Base-by-base conservation (phyloP, 805 yeast species). In the Metschnikowia kofuensis region DNA sequence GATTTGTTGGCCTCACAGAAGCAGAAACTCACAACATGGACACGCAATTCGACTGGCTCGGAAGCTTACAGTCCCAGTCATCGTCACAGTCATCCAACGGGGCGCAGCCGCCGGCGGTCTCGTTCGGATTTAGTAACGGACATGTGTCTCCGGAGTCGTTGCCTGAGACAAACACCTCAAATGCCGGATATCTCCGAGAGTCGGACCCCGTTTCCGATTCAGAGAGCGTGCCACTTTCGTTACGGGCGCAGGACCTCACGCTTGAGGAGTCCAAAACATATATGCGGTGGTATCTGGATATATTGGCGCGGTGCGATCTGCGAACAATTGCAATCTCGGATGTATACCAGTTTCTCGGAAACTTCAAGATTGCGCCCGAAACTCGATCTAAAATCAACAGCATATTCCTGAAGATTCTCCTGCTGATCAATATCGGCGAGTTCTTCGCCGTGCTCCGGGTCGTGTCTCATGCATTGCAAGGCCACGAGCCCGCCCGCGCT, bases 201-300 rank as follows among this genome's bases (percentile, higher is more conserved):
- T 12, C 13, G 12, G 6, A 30, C 13, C 12, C 12, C 13, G 10
- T 5, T 6, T 30, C 5, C 32, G 28, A 69, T 36, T 80, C 78
- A 40, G 52, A 69, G 8, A 56, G 69, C 10, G 76, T 83, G 2
- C 89, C 91, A 0, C 65, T 87, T 44, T 80, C 89, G 2, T 67
- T 87, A n/a, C 74, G 84, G 1, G 77, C 80, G 1, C 79, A 77
- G 41, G 89, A 89, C 49, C 75, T 92, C 40, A 79, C 96, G 0
- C 76, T 77, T 15, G 87, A 85, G 48, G 99, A 92, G 66, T 79
- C 83, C 11, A 82, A 85, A 59, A 87, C 97, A 1, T 92, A 92
- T 66, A 79, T 92, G 57, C 75, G 97, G 55, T 92, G 99, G 99
- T 92, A 91, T 65, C 85, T 89, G 56, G 91, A 89, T 60, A 81